Base-by-base conservation (phyloP, 768 basidiomycete genomes). In the Lactarius akahatsu region DNA sequence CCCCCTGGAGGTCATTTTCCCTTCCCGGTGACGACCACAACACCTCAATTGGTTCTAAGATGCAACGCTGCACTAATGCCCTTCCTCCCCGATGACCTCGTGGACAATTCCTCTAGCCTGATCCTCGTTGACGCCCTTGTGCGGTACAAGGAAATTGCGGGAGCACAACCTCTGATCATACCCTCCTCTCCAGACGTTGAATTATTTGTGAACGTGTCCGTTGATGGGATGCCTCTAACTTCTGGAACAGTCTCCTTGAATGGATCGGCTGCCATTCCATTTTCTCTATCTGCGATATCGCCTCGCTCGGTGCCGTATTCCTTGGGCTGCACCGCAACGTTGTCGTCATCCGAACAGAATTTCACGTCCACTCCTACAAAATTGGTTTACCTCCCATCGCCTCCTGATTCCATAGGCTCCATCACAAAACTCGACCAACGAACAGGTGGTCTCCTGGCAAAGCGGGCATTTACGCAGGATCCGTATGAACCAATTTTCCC, bases 401-500 rank as follows among this genome's bases (percentile, higher is more conserved):
- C 77, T 5, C 69, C 72, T n/a, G 32, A 67, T 23, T 74, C 76
- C 67, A 73, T 69, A 45, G 73, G 76, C 1, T 75, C 81, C 3
- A 79, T 82, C 32, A 82, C 82, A 1, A 83, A 83, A 73, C 78
- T 81, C 18, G 84, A 85, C 66, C 61, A 78, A 68, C 76, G 80
- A 30, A 81, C 81, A 0, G 83, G 82, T 1, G 77, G 78, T 9
- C 68, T 83, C 50, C 75, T 82, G 70, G 76, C 75, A 3, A 80
- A 79, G 60, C 77, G 76, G 64, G 74, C 59, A 32, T 70, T 71
- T 9, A 63, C 58, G 13, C 66, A 57, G 1, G 74, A 70, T 13
- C 43, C 57, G 1, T 77, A 75, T 66, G 71, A 78, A 66, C 76
- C 82, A 0, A 75, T 87, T 16, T 74, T 92, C 64, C 90, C 92